Percentiles rank a stretch among this genome's conserved stretches.
phyloP scores from a whole-genome alignment of 176 grass and related monocot genomes.

The Chrysopogon serrulatus region DNA sequence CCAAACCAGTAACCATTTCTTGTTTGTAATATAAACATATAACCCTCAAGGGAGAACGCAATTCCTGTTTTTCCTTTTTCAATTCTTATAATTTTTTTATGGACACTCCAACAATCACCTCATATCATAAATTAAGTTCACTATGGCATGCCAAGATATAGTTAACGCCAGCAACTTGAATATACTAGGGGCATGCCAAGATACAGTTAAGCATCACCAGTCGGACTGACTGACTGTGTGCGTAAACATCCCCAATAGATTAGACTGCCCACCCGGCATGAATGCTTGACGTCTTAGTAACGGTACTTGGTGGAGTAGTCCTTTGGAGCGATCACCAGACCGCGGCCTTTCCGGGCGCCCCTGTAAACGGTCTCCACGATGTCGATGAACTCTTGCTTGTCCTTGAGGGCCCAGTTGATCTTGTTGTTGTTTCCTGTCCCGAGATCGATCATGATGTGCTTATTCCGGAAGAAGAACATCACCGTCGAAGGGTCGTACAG shows the following conservation, averaged over 20 bases:
- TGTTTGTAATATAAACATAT: not conserved
- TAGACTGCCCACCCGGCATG: not conserved
- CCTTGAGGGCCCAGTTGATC: constrained; percentile 97
- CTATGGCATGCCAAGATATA: not conserved
- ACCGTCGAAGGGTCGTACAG: constrained; percentile 84
- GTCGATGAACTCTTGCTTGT: constrained; percentile 94
- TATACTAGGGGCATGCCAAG: not conserved
- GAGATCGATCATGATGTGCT: constrained; percentile 98
- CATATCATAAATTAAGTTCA: not conserved
- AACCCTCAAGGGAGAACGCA: not conserved
- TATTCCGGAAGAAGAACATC: constrained; percentile 99
- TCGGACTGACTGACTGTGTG: not conserved
- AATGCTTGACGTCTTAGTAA: constrained; percentile 33
- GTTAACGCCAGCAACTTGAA: not conserved
- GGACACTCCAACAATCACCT: not conserved
- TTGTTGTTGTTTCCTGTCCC: constrained; percentile 98
- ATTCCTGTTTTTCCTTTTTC: not conserved
- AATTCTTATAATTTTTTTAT: too few relatives aligned
- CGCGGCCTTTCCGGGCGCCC: constrained; percentile 82
- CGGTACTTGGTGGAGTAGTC: constrained; percentile 97
- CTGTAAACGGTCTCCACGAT: constrained; percentile 96
- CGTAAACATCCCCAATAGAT: not conserved
- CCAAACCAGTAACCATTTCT: not conserved
- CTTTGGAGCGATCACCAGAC: constrained; percentile 90
- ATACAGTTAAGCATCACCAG: not conserved